Conservation (phyloP, 1,284 basidiomycete species). For the Heliocybe sulcata region DNA sequence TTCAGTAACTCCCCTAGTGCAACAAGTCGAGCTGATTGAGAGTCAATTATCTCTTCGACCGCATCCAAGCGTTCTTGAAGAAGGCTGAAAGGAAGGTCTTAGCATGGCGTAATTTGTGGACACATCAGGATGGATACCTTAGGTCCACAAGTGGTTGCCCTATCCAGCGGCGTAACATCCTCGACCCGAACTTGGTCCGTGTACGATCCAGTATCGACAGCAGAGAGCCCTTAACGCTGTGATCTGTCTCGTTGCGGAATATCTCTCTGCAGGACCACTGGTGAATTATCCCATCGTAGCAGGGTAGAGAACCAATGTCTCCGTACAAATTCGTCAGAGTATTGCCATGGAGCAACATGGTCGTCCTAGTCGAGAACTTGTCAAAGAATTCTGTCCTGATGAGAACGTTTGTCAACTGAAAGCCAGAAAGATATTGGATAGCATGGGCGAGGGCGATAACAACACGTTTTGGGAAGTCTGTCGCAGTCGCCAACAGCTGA, state of each 20-base stretch:
- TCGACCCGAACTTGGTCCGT: constrained; percentile 82
- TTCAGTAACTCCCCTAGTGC: constrained; percentile 66
- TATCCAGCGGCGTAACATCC: constrained; percentile 83
- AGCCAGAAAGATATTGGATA: constrained; percentile 71
- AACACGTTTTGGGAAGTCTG: constrained; percentile 68
- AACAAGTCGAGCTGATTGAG: constrained; percentile 48
- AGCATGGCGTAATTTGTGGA: constrained; percentile 3
- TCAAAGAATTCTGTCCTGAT: constrained; percentile 71
- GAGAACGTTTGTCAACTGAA: constrained; percentile 73
- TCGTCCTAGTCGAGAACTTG: constrained; percentile 70
- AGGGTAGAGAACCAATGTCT: no score
- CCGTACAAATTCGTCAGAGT: constrained; percentile 77
- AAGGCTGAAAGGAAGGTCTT: constrained; percentile 28
- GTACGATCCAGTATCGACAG: constrained; percentile 86
- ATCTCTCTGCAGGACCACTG: constrained; percentile 75
- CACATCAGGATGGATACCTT: constrained; percentile 29
- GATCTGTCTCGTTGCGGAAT: constrained; percentile 86
- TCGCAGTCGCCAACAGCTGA: constrained; percentile 52
- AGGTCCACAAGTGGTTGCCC: constrained; percentile 79
- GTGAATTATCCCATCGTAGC: no score
- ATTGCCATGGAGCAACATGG: constrained; percentile 88
- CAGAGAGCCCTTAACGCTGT: constrained; percentile 68
- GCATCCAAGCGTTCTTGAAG: constrained; percentile 78
- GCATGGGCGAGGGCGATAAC: constrained; percentile 74
- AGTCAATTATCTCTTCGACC: constrained; percentile 71